phyloP scores from a whole-genome alignment of 1,139 yeast genomes.

The Torulaspora globosa region DNA sequence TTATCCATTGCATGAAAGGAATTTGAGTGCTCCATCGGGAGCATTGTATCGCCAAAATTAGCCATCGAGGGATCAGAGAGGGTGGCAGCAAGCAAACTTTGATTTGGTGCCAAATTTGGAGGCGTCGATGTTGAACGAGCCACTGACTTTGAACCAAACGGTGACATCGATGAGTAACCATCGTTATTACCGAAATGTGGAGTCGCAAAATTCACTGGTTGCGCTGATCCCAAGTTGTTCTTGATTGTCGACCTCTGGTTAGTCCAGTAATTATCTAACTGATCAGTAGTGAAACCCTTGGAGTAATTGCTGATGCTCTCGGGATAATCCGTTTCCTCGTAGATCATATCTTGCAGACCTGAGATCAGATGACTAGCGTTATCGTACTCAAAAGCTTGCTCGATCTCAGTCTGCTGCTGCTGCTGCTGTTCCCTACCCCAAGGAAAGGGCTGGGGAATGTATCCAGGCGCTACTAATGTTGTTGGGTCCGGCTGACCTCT shows the following conservation, averaged over 20 bases:
- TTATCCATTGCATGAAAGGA: constrained; percentile 11
- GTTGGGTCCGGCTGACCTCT: constrained; percentile 15
- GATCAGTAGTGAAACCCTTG: constrained; percentile 34
- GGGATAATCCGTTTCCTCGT: constrained; percentile 32
- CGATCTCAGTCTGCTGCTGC: constrained; percentile 13
- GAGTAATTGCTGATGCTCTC: constrained; percentile 33
- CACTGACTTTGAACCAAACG: constrained; percentile 1
- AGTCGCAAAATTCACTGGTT: constrained; percentile 6
- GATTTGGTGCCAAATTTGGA: constrained; percentile 12
- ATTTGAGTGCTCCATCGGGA: constrained; percentile 14
- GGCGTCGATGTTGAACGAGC: constrained; percentile 10
- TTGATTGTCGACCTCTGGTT: constrained; percentile 14
- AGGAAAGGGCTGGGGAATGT: constrained; percentile 9
- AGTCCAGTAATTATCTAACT: constrained; percentile 35
- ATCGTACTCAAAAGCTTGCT: constrained; percentile 31
- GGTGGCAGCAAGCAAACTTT: constrained; percentile 22
- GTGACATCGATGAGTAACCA: neutral
- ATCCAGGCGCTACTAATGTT: constrained; percentile 10
- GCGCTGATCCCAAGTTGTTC: constrained; percentile 6
- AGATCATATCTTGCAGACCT: constrained; percentile 35
- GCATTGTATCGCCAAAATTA: constrained; percentile 14
- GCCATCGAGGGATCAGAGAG: constrained; percentile 17
- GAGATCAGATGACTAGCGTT: constrained; percentile 33
- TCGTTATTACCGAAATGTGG: constrained; percentile 6
- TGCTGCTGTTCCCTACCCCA: constrained; percentile 15